Evolutionary conservation across 2,329 filamentous ascomycete genomes (phyloP), one percentile per base, ranked within the genome.

Genomic region (Hypoxylon sp.): DNA sequence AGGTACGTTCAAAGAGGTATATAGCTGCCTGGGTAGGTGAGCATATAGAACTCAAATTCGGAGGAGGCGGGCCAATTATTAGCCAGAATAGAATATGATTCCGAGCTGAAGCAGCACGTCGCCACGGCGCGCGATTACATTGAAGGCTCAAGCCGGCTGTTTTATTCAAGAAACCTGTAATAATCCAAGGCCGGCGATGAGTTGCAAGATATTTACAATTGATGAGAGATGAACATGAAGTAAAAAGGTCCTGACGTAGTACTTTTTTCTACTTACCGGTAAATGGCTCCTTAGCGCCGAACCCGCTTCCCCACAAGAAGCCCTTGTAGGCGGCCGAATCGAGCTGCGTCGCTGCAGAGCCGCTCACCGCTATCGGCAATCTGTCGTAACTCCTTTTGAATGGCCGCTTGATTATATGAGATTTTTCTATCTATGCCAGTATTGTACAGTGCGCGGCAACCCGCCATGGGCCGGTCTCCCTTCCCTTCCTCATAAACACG

Each of bases 371-470:
- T 56, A 62, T 62, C 52, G 45, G 49, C 35, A 29, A n/a, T 13
- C 35, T 33, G 27, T 47, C 31, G 20, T 18, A 50, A 50, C 37
- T 53, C 33, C 29, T 8, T 40, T 24, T 6, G 18, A 24, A 20
- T 33, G 47, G 60, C 35, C 58, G 55, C 58, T 47, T 47, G 43
- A 64, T 58, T 50, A 35, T 55, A 50, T 26, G 24, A 54, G 41
- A 54, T 59, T 54, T 63, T 62, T 62, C 56, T 63, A 38, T 20
- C 3, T 20, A 20, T 37, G 18, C 10, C 21, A 58, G 18, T 62
- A 62, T 53, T 66, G 57, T 64, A 64, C 55, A 62, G 40, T 57
- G 55, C 13, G 13, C 8, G 49, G 43, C 48, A 48, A 26, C 26
- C 42, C 27, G 35, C 37, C 18, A 49, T 49, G 26, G n/a, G 18